These are phyloP conservation scores for Epichloe glyceriae DNA, from an alignment of 2,329 filamentous ascomycete genomes.

Conservation along the genomic window DNA sequence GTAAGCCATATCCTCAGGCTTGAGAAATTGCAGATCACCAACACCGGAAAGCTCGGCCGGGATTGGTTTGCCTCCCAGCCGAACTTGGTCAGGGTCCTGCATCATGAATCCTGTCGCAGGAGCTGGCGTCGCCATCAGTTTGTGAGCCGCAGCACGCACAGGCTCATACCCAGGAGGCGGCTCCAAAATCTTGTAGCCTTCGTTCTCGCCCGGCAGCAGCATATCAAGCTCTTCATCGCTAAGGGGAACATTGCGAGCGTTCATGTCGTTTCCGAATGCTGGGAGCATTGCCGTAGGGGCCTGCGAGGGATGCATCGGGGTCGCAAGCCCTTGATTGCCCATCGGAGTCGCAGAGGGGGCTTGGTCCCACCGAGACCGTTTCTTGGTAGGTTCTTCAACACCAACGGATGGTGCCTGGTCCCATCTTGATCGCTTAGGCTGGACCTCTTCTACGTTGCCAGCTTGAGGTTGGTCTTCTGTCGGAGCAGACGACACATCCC, in stretches of 20 bases:
- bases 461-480: constrained; percentile 35
- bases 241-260: constrained; percentile 60
- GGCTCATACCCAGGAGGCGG: constrained; percentile 88
- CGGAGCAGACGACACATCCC: constrained; percentile 63
- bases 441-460: constrained; percentile 39
- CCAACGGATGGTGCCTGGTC: constrained; percentile 59
- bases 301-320: constrained; percentile 63
- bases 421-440: constrained; percentile 73
- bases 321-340: constrained; percentile 60
- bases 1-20: constrained; percentile 96
- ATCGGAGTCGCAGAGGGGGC: constrained; percentile 70
- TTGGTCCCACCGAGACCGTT: constrained; percentile 84
- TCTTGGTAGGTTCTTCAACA: constrained; percentile 50
- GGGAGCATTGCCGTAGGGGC: constrained; percentile 31
- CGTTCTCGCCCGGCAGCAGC: constrained; percentile 74
- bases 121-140: constrained; percentile 58
- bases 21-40: constrained; percentile 94
- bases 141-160: constrained; percentile 62
- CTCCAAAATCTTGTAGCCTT: constrained; percentile 86
- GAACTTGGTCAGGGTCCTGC: constrained; percentile 80
- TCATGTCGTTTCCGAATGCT: constrained; percentile 69
- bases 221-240: constrained; percentile 90
- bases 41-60: constrained; percentile 94
- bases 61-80: constrained; percentile 76
- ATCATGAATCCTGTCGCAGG: constrained; percentile 89